phyloP scores from a whole-genome alignment of 441 rosid species.

The Euphorbia schlechtendalii region DNA sequence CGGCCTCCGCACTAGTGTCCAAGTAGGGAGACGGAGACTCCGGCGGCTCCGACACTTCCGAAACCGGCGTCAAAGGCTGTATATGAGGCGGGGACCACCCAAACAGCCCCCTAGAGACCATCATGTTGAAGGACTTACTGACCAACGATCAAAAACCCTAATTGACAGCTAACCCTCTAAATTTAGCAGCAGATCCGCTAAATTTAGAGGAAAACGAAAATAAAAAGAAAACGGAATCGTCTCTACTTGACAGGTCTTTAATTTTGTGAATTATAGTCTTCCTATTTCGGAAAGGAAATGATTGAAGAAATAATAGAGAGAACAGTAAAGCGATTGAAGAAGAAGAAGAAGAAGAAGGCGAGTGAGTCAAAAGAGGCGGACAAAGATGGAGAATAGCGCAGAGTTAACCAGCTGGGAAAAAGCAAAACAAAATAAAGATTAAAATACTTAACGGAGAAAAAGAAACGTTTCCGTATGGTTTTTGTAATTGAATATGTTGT shows the following conservation, averaged over 20 bases:
- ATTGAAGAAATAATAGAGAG: not conserved
- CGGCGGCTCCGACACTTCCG: constrained; percentile 97
- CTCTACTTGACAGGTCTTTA: not conserved
- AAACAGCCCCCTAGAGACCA: constrained; percentile 85
- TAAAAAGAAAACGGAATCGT: not conserved
- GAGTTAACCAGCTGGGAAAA: not conserved
- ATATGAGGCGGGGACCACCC: constrained; percentile 98
- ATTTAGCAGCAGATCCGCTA: constrained; percentile 46
- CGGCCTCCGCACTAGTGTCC: constrained; percentile 59
- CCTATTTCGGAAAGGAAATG: not conserved
- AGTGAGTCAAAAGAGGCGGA: constrained; percentile 17
- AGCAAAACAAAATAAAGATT: not conserved
- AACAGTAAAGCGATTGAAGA: constrained; percentile 8
- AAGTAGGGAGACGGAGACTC: constrained; percentile 92
- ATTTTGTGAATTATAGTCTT: not conserved
- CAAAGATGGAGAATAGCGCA: not conserved
- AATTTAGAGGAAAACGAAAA: constrained; percentile 27
- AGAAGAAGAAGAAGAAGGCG: not conserved
- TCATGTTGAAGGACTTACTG: constrained; percentile 35
- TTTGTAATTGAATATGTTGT: no score
- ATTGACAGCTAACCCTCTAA: constrained; percentile 19
- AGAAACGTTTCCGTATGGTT: no score
- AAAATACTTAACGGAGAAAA: not conserved
- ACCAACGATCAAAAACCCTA: constrained; percentile 32
- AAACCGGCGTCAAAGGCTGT: constrained; percentile 93